phyloP scores from a whole-genome alignment of 768 basidiomycete species.

The Kwoniella shandongensis region DNA sequence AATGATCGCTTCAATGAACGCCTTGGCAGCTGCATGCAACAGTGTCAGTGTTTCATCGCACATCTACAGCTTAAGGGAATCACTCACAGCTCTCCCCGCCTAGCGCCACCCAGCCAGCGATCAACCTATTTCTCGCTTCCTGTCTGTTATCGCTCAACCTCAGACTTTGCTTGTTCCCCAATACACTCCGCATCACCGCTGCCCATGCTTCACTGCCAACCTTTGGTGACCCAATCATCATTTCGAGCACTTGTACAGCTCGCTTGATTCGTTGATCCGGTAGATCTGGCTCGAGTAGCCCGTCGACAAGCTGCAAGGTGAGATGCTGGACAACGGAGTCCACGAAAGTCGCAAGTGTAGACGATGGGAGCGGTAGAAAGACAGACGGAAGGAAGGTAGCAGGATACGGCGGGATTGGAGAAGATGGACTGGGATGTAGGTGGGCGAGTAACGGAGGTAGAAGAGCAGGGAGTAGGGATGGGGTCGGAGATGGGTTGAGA shows the following conservation, averaged over 20 bases:
- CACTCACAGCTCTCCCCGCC: constrained; percentile 53
- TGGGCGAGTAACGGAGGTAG: constrained; percentile 53
- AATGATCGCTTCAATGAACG: constrained; percentile 53
- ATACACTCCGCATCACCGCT: constrained; percentile 47
- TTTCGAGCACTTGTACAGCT: constrained; percentile 61
- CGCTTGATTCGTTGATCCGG: constrained; percentile 58
- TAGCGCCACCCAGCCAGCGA: constrained; percentile 67
- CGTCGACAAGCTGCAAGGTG: constrained; percentile 8
- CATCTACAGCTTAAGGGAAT: neutral
- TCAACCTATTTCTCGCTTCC: constrained; percentile 58
- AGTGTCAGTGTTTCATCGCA: neutral
- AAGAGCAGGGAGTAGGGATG: constrained; percentile 61
- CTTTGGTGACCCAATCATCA: constrained; percentile 59
- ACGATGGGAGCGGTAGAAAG: constrained; percentile 55
- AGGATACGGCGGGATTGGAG: constrained; percentile 31
- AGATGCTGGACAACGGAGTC: constrained; percentile 51
- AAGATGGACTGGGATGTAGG: constrained; percentile 53
- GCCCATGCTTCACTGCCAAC: constrained; percentile 38
- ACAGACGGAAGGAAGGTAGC: constrained; percentile 42
- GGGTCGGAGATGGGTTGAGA: constrained; percentile 43
- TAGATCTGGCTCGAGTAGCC: constrained; percentile 28
- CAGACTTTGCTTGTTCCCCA: constrained; percentile 56
- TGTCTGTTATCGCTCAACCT: constrained; percentile 57
- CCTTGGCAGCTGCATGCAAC: constrained; percentile 29
- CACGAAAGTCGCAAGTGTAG: constrained; percentile 59